Conservation (phyloP, 2,329 filamentous ascomycete genomes). For the Penicillium sp. region DNA sequence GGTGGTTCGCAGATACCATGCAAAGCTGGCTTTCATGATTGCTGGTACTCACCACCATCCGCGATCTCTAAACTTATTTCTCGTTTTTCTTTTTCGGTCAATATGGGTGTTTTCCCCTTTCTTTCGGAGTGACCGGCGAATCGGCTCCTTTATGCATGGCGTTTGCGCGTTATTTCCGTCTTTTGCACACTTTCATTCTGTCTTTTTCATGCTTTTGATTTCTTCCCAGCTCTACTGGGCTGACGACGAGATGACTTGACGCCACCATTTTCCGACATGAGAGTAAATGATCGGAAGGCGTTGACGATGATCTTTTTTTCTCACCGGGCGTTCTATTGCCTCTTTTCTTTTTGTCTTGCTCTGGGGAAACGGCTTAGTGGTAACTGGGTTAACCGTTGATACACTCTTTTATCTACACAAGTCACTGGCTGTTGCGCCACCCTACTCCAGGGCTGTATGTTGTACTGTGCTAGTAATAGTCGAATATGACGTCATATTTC, state of each 20-base stretch:
- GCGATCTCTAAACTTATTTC: constrained; percentile 8
- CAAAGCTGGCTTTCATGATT: background rate
- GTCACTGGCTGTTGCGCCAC: background rate
- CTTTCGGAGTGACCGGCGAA: constrained; percentile 11
- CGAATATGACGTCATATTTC: background rate
- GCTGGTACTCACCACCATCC: constrained; percentile 7
- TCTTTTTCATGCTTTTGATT: constrained; percentile 7
- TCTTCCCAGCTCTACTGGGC: constrained; percentile 7
- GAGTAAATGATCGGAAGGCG: constrained; percentile 16
- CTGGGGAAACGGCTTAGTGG: constrained; percentile 12
- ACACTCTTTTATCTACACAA: constrained; percentile 1
- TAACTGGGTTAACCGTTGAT: background rate
- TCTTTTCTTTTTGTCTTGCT: background rate
- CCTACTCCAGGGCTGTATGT: background rate
- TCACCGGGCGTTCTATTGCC: constrained; percentile 11
- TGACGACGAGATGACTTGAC: constrained; percentile 19
- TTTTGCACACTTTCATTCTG: constrained; percentile 6
- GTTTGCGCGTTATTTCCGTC: constrained; percentile 1
- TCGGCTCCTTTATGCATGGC: constrained; percentile 9
- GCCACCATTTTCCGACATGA: constrained; percentile 14
- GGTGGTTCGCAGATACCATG: background rate
- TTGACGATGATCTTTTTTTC: constrained; percentile 14
- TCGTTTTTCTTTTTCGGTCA: constrained; percentile 5
- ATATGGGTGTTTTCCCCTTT: constrained; percentile 3
- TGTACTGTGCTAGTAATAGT: constrained; percentile 1